Conservation (phyloP, 2,329 filamentous ascomycete genomes). For the Blastomyces silverae region DNA sequence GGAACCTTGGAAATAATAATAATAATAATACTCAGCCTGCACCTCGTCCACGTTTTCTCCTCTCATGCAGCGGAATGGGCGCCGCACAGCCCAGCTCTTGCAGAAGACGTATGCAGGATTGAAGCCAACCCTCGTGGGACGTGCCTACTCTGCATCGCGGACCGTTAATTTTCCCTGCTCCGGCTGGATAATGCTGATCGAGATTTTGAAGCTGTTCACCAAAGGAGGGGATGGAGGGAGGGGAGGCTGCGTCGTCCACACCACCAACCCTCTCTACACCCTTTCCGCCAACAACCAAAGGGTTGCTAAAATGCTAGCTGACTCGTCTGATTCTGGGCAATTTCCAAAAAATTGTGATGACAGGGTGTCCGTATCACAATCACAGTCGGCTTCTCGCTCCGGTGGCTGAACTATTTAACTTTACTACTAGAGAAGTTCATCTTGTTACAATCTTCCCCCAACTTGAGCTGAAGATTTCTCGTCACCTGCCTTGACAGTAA, state of each 20-base stretch:
- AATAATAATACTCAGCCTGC: too few relatives aligned
- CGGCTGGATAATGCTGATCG: background rate
- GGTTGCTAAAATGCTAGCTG: background rate
- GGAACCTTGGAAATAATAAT: too few relatives aligned
- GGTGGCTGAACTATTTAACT: conserved; percentile 4
- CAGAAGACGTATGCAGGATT: background rate
- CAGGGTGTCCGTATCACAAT: conserved; percentile 7
- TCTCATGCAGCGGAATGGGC: background rate
- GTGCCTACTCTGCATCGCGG: background rate
- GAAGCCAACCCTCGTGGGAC: background rate
- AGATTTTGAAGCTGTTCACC: background rate
- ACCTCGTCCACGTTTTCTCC: background rate
- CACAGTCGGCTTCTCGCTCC: background rate
- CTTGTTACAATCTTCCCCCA: background rate
- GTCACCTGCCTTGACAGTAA: background rate
- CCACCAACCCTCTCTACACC: background rate
- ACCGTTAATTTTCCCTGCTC: background rate
- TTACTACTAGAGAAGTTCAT: background rate
- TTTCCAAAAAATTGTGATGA: background rate
- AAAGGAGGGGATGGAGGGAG: background rate
- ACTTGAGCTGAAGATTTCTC: background rate
- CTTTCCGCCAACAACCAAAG: background rate
- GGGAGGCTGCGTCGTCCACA: background rate
- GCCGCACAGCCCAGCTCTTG: background rate
- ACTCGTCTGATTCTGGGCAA: background rate